phyloP scores from a whole-genome alignment of 345 rosid genomes.

The Turnera subulata region DNA sequence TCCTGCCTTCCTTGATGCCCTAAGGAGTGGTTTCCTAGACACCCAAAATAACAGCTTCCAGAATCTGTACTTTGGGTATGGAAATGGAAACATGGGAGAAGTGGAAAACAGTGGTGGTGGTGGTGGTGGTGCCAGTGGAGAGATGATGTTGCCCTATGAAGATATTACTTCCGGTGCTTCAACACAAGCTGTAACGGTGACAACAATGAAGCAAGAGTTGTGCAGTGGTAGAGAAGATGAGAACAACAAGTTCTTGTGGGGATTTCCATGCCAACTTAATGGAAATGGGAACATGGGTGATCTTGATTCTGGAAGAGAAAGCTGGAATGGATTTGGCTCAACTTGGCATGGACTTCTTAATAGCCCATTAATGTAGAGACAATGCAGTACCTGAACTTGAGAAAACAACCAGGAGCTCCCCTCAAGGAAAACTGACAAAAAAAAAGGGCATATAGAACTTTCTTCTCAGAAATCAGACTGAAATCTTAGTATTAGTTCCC shows the following conservation, averaged over 20 bases:
- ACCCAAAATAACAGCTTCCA: conserved; percentile 35
- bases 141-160: background rate
- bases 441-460: conserved; percentile 9
- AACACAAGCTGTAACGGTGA: conserved; percentile 38
- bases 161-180: conserved; percentile 28
- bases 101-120: conserved; percentile 8
- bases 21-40: conserved; percentile 36
- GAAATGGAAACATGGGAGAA: conserved; percentile 36
- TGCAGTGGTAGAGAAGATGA: conserved; percentile 38
- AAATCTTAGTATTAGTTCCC: conserved; percentile 16
- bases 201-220: conserved; percentile 62
- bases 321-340: conserved; percentile 22
- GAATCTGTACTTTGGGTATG: conserved; percentile 42
- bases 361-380: conserved; percentile 13
- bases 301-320: conserved; percentile 18
- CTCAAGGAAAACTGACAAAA: background rate
- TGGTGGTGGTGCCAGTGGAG: background rate
- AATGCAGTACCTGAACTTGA: background rate
- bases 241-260: conserved; percentile 41
- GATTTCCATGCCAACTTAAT: conserved; percentile 74
- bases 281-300: conserved; percentile 28
- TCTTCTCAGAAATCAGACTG: conserved; percentile 13
- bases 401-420: background rate
- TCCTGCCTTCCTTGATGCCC: conserved; percentile 11
- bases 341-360: conserved; percentile 27